Evolutionary conservation across 78 protist species (phyloP).

Genomic region (Acrasis kona): DNA sequence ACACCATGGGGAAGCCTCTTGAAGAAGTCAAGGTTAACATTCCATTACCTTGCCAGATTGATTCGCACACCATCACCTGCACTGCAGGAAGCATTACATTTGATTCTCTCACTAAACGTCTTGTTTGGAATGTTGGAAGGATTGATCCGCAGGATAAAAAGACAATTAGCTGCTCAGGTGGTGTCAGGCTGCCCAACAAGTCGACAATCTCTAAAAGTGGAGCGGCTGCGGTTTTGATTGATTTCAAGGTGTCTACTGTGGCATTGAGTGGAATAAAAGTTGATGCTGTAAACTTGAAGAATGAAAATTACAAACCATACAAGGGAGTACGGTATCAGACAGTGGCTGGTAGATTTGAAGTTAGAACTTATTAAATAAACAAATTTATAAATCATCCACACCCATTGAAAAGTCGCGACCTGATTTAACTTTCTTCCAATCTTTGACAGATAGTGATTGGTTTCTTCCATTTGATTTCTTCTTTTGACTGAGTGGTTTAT

Average conservation of each 20-base stretch:
- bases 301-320: background rate
- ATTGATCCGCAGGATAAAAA: background rate
- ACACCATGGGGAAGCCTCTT: background rate
- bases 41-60: background rate
- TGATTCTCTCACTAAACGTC: background rate
- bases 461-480: background rate
- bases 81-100: background rate
- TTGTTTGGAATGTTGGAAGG: background rate
- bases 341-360: background rate
- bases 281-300: background rate
- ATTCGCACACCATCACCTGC: background rate
- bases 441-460: background rate
- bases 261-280: background rate
- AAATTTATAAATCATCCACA: too few relatives aligned
- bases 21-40: background rate
- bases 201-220: background rate
- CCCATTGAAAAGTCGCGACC: background rate
- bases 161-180: background rate
- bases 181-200: background rate
- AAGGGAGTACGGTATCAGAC: conserved; percentile 1
- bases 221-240: background rate
- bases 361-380: conserved; percentile 8
- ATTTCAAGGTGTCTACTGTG: background rate
- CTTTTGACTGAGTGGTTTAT: background rate
- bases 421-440: background rate